Base-by-base conservation (phyloP, 225 moss, liverwort and hornwort species). In the Asterella californica region DNA sequence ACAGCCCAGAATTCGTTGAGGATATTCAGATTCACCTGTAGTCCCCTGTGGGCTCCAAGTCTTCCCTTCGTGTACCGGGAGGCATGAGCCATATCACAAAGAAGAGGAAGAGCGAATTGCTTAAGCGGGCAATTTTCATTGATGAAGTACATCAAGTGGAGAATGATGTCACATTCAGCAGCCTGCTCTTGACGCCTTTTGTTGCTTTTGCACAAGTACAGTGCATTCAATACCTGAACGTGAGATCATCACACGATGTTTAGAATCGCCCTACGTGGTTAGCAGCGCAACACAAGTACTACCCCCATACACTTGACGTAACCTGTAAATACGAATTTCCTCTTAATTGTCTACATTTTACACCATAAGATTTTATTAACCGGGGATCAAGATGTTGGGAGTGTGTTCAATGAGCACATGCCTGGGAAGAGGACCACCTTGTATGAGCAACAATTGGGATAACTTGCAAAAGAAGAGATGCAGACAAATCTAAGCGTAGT, bases 1-100 rank as follows among this genome's bases (percentile, higher is more conserved):
- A 91, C 92, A 59, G 90, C 94, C 96, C 94, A 96, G 67, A 82
- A 84, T 75, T 93, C 94, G 83, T 91, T 89, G 27, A 96, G 91
- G 76, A 96, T 88, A 84, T 82, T 85, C 78, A 96, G 89, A 83
- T 96, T 94, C 78, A 96, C 90, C 59, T 96, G 90, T 82, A 96
- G 84, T 64, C 94, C 92, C 81, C 84, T 91, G 79, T 91, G 83
- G n/a, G 80, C 84, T 86, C 96, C 83, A 2, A 96, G 82, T 76
- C 93, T 91, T 81, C 94, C 96, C 85, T 94, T 92, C 76, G 96
- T 94, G 72, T 94, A 92, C 34, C 93, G 88, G 73, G 96, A 96
- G 60, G 96, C 94, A 89, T 96, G 96, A 80, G 96, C 96, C 94
- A 96, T 96, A 78, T 94, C 96, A 89, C 96, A 94, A 48, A 96